Evolutionary conservation across 106 monocot species (phyloP).

Genomic region (Alisma plantagoaquatica): DNA sequence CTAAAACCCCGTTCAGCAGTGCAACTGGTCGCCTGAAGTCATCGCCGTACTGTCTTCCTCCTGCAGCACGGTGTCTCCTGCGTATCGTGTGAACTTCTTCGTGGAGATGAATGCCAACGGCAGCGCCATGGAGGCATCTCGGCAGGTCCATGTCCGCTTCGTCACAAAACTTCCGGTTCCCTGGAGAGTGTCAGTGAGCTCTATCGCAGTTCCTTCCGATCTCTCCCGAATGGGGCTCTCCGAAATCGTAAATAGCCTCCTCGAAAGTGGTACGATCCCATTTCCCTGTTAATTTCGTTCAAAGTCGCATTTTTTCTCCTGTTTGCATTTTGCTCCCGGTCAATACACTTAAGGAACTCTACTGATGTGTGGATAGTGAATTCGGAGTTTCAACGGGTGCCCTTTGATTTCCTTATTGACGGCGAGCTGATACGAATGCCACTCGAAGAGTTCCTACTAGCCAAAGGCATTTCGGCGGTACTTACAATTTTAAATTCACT

Average conservation of each 20-base stretch:
- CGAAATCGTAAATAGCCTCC: conserved; percentile 76
- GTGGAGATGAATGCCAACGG: conserved; percentile 24
- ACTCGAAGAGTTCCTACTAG: conserved; percentile 61
- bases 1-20: too few relatives aligned
- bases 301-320: neutral
- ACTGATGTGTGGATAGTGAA: conserved; percentile 25
- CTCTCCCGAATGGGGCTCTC: conserved; percentile 90
- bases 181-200: conserved; percentile 31
- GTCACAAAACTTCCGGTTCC: conserved; percentile 59
- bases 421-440: conserved; percentile 84
- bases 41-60: too few relatives aligned
- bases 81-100: too few relatives aligned
- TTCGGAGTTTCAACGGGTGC: conserved; percentile 35
- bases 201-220: conserved; percentile 65
- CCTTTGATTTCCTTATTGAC: conserved; percentile 82
- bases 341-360: neutral
- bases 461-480: conserved; percentile 76
- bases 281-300: neutral
- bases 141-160: conserved; percentile 73
- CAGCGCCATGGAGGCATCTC: conserved; percentile 19
- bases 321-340: neutral
- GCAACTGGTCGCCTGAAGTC: too few relatives aligned
- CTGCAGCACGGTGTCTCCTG: too few relatives aligned
- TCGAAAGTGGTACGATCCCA: conserved; percentile 28
- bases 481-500: neutral